A percentile compares a stretch with the other conserved stretches of the same genome.
phyloP scores from a whole-genome alignment of 148 eudicot species.

The Diospyros lotus region DNA sequence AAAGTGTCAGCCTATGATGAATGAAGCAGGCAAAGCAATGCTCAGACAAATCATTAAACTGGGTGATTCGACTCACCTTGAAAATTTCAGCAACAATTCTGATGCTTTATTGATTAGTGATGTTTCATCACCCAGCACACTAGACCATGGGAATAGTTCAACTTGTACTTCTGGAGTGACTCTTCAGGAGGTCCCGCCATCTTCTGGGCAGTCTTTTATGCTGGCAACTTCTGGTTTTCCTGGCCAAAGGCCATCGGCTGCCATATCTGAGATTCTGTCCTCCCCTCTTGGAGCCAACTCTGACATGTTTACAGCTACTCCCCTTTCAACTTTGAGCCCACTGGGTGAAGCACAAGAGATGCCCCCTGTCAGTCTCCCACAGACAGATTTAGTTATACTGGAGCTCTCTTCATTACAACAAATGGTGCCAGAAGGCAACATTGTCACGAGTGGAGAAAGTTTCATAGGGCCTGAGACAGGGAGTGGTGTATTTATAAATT shows the following conservation, averaged over 20 bases:
- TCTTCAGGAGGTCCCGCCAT: constrained; percentile 44
- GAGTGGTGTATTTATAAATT: constrained; percentile 30
- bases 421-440: constrained; percentile 26
- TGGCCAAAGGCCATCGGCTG: neutral
- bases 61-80: too few relatives aligned
- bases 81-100: too few relatives aligned
- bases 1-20: constrained; percentile 38
- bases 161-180: constrained; percentile 33
- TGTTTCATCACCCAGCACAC: constrained; percentile 13
- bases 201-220: constrained; percentile 25
- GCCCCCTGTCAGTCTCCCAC: constrained; percentile 24
- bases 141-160: constrained; percentile 16
- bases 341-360: constrained; percentile 25
- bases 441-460: constrained; percentile 14
- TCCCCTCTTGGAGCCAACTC: constrained; percentile 18
- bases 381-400: constrained; percentile 27
- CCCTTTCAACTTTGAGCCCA: constrained; percentile 22
- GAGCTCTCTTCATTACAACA: constrained; percentile 31
- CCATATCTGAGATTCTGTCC: constrained; percentile 21
- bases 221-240: constrained; percentile 22
- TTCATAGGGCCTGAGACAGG: constrained; percentile 26
- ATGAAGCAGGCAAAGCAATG: too few relatives aligned
- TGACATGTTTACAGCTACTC: constrained; percentile 21
- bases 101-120: too few relatives aligned
- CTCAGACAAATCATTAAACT: too few relatives aligned